Percentiles rank a stretch among this genome's conserved stretches.
Conservation (phyloP, 441 rosid species). For the Erysimum cheiri region DNA sequence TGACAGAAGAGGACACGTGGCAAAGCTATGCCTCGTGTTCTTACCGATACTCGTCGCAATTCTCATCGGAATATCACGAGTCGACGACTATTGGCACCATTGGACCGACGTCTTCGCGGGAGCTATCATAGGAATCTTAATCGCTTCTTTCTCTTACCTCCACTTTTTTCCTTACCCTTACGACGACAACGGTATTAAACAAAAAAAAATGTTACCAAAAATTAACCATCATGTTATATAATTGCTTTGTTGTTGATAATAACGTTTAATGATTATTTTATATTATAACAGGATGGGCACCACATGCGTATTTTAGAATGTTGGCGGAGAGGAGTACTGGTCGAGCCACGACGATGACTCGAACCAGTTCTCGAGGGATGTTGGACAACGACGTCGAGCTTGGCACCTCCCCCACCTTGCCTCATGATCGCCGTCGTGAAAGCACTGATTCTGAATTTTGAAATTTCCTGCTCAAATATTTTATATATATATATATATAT, state of each 20-base stretch:
- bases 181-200: conserved; percentile 48
- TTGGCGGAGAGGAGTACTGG: conserved; percentile 44
- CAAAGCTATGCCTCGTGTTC: conserved; percentile 52
- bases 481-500: too few species aligned
- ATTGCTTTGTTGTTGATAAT: conserved; percentile 5
- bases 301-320: conserved; percentile 59
- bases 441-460: conserved; percentile 39
- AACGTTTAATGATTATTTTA: not conserved
- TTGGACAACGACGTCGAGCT: conserved; percentile 36
- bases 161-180: conserved; percentile 64
- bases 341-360: conserved; percentile 27
- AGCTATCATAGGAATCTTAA: conserved; percentile 48
- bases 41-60: conserved; percentile 51
- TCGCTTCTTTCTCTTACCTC: conserved; percentile 61
- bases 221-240: not conserved
- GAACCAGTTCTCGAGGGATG: conserved; percentile 35
- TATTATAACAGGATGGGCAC: conserved; percentile 56
- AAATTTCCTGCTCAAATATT: not conserved
- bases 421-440: conserved; percentile 33
- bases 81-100: conserved; percentile 66
- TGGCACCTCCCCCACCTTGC: conserved; percentile 15
- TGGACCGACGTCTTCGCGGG: conserved; percentile 65
- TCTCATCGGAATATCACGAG: conserved; percentile 55
- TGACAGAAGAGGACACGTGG: conserved; percentile 53
- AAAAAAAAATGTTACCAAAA: not conserved